Evolutionary conservation across 2,329 filamentous ascomycete species (phyloP).

Genomic region (Paraphaeosphaeria minitans): DNA sequence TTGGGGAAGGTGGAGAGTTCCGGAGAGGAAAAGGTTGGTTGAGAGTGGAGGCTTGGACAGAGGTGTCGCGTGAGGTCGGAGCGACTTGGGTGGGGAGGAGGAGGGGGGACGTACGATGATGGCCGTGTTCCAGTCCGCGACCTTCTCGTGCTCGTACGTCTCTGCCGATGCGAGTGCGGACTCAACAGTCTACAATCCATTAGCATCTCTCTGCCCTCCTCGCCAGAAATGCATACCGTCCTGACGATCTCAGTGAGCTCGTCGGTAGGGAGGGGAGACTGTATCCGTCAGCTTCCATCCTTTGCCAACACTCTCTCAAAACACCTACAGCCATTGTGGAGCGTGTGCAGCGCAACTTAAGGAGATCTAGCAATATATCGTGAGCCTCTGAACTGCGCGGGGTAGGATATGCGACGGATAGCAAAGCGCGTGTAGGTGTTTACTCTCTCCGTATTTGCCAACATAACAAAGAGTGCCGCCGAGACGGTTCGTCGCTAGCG

Average conservation of each 20-base stretch:
- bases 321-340: constrained; percentile 37
- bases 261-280: constrained; percentile 40
- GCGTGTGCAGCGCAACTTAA: constrained; percentile 4
- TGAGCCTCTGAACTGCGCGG: neutral
- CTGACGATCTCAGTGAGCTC: constrained; percentile 39
- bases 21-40: constrained; percentile 26
- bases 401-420: constrained; percentile 4
- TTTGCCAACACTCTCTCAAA: neutral
- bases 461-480: constrained; percentile 5
- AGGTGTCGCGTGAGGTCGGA: constrained; percentile 8
- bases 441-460: constrained; percentile 16
- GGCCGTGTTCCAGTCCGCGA: constrained; percentile 84
- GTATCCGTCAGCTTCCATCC: constrained; percentile 10
- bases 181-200: constrained; percentile 72
- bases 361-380: constrained; percentile 21
- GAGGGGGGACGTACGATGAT: constrained; percentile 75
- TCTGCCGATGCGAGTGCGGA: constrained; percentile 73
- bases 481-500: neutral
- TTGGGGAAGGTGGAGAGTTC: neutral
- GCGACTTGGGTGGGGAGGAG: neutral
- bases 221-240: constrained; percentile 24
- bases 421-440: constrained; percentile 12
- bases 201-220: constrained; percentile 1
- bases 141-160: constrained; percentile 85
- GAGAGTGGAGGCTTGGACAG: constrained; percentile 44